Percentiles rank a stretch among this genome's conserved stretches.
Conservation (phyloP, 306 rosid genomes). For the Delonix regia region DNA sequence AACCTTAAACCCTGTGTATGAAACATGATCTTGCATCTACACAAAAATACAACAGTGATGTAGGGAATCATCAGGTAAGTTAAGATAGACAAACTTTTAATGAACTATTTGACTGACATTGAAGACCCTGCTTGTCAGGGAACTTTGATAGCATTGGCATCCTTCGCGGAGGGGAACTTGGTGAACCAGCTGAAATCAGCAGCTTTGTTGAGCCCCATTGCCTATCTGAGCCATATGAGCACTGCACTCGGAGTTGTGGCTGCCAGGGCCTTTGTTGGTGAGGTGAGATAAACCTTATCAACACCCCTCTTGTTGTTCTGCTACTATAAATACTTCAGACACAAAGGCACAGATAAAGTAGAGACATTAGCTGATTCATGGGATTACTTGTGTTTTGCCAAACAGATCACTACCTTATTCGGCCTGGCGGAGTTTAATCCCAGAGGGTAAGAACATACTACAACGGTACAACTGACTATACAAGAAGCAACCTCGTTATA, state of each 20-base stretch:
- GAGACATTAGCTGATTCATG: not conserved
- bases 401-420: conserved; percentile 36
- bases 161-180: conserved; percentile 62
- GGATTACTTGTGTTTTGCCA: not conserved
- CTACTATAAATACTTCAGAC: not conserved
- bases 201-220: conserved; percentile 74
- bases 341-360: not conserved
- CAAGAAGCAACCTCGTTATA: not conserved
- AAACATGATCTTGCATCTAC: not conserved
- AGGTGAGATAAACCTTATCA: conserved; percentile 42
- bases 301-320: not conserved
- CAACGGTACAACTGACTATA: not conserved
- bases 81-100: not conserved
- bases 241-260: conserved; percentile 52
- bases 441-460: conserved; percentile 47
- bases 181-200: conserved; percentile 61
- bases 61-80: not conserved
- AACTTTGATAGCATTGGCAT: conserved; percentile 61
- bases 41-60: not conserved
- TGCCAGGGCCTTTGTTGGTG: conserved; percentile 52
- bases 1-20: not conserved
- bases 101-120: not conserved
- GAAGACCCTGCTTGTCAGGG: conserved; percentile 57
- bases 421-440: conserved; percentile 74
- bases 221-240: conserved; percentile 70